A percentile compares a stretch with the other conserved stretches of the same genome.
Conservation (phyloP, 31 red algal genomes). For the Endocladia muricata region DNA sequence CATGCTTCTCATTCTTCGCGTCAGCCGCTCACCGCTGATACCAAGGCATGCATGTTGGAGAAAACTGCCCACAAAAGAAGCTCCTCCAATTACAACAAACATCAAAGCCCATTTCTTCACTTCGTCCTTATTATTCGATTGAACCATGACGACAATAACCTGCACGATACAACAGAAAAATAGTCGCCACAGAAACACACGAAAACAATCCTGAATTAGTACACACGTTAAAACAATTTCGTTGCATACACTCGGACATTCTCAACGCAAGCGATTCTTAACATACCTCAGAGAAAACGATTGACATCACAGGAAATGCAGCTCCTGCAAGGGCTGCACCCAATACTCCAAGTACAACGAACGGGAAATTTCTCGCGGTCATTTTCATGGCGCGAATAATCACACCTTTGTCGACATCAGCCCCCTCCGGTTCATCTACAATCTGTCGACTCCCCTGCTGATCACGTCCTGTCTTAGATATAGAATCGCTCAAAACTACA, state of each 20-base stretch:
- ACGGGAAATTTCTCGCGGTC: constrained; percentile 46
- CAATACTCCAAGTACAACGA: constrained; percentile 52
- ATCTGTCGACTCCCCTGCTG: neutral
- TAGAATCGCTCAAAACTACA: constrained; percentile 4
- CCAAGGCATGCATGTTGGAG: constrained; percentile 50
- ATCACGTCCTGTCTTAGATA: constrained; percentile 31
- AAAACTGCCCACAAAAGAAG: constrained; percentile 42
- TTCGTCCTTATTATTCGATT: neutral
- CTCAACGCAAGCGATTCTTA: neutral
- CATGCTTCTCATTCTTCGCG: constrained; percentile 25
- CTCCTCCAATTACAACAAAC: constrained; percentile 52
- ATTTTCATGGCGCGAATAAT: constrained; percentile 31
- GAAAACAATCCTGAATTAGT: neutral
- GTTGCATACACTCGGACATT: neutral
- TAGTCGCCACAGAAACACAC: neutral
- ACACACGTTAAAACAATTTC: neutral
- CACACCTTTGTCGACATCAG: constrained; percentile 28
- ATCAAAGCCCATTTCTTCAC: constrained; percentile 24
- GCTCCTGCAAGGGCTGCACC: constrained; percentile 61
- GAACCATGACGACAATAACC: constrained; percentile 1
- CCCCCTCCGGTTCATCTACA: constrained; percentile 6
- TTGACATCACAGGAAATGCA: constrained; percentile 54
- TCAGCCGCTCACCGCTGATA: constrained; percentile 72
- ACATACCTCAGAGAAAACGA: constrained; percentile 51
- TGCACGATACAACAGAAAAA: neutral